Conservation (phyloP, 2,329 filamentous ascomycete genomes). For the Colletotrichum sp. region DNA sequence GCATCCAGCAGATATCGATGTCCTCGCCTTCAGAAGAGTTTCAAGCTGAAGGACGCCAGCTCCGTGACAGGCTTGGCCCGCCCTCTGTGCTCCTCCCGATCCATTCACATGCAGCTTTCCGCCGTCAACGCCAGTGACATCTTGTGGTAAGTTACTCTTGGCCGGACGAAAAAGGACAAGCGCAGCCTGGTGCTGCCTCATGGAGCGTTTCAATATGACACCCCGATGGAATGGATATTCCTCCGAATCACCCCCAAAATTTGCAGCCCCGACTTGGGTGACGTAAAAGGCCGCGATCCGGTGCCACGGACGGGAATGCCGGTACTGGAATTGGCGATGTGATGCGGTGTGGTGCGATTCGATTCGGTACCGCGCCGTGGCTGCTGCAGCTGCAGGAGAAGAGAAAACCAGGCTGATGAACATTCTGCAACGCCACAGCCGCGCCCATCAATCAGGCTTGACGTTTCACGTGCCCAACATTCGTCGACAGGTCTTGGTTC, state of each 20-base stretch:
- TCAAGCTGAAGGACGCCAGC: neutral
- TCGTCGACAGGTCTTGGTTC: neutral
- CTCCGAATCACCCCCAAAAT: neutral
- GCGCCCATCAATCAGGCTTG: neutral
- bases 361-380: neutral
- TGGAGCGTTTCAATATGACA: conserved; percentile 8
- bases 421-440: conserved; percentile 9
- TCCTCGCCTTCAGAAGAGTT: neutral
- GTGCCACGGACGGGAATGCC: conserved; percentile 2
- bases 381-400: neutral
- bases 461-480: neutral
- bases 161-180: neutral
- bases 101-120: neutral
- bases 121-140: neutral
- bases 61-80: neutral
- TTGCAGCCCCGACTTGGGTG: neutral
- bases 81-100: neutral
- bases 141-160: neutral
- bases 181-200: neutral
- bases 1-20: neutral
- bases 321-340: neutral
- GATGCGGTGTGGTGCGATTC: neutral
- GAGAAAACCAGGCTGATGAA: neutral
- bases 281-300: neutral
- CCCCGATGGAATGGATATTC: conserved; percentile 4